Conservation (phyloP, 164 flowering plant species). For the Tetrastigma voinierianum region DNA sequence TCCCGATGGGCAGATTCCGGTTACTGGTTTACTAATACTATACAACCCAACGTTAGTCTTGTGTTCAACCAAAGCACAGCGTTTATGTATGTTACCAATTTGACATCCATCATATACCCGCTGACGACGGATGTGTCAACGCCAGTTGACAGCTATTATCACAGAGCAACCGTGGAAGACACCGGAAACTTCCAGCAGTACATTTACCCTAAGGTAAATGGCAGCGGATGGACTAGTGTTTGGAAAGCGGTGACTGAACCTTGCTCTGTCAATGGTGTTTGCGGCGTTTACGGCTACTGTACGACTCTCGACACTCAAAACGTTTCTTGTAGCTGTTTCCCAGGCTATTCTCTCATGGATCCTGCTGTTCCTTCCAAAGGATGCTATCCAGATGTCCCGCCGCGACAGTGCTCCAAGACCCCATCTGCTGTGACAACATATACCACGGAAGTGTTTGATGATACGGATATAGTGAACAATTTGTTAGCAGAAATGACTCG, state of each 20-base stretch:
- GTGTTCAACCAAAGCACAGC: conserved; percentile 12
- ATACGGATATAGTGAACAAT: conserved; percentile 11
- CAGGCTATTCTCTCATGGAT: conserved; percentile 16
- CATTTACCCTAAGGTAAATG: conserved; percentile 6
- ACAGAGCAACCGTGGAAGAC: conserved; percentile 13
- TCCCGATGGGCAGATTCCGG: conserved; percentile 17
- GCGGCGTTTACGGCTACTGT: conserved; percentile 24
- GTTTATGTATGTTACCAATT: background rate
- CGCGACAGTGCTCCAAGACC: conserved; percentile 6
- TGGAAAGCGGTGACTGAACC: conserved; percentile 14
- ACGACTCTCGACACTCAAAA: conserved; percentile 7
- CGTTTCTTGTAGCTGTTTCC: conserved; percentile 9
- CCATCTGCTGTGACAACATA: conserved; percentile 2
- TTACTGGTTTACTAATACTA: conserved; percentile 5
- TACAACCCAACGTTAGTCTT: conserved; percentile 10
- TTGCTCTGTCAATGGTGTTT: conserved; percentile 10
- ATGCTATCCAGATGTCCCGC: conserved; percentile 13
- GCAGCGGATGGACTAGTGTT: conserved; percentile 11
- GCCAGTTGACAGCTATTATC: conserved; percentile 18
- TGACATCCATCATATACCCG: background rate
- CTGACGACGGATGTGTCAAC: background rate
- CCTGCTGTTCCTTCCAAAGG: conserved; percentile 17
- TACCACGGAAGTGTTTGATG: background rate
- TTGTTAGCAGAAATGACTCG: conserved; percentile 4
- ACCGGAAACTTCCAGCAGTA: conserved; percentile 22